phyloP scores from a whole-genome alignment of 1,284 basidiomycete genomes.

The Fomitopsis palustris region DNA sequence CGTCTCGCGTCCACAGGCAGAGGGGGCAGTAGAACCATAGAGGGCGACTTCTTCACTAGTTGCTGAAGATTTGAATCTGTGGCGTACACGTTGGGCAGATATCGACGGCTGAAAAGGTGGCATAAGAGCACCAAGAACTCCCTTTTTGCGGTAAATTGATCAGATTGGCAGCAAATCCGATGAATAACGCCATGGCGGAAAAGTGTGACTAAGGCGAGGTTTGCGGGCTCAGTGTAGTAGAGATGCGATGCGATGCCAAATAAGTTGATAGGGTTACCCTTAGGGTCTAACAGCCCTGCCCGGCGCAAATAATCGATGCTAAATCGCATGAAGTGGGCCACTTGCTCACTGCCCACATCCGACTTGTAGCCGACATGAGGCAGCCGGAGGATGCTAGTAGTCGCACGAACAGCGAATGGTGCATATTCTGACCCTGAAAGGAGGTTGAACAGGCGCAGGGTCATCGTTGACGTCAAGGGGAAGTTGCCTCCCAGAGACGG shows the following conservation, averaged over 20 bases:
- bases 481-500: constrained; percentile 62
- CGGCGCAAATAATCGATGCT: constrained; percentile 67
- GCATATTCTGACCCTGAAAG: constrained; percentile 56
- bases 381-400: constrained; percentile 50
- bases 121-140: constrained; percentile 51
- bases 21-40: constrained; percentile 52
- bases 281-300: constrained; percentile 44
- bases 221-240: constrained; percentile 67
- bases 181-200: constrained; percentile 58
- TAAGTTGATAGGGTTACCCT: constrained; percentile 57
- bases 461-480: constrained; percentile 62
- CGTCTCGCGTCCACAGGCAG: constrained; percentile 37
- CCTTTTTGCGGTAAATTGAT: constrained; percentile 38
- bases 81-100: constrained; percentile 43
- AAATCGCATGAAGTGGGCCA: constrained; percentile 66
- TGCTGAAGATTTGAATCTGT: constrained; percentile 33
- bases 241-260: constrained; percentile 54
- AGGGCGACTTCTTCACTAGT: constrained; percentile 46
- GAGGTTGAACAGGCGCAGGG: constrained; percentile 60
- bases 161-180: constrained; percentile 42
- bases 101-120: constrained; percentile 57
- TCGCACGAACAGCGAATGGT: constrained; percentile 42
- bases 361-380: constrained; percentile 57
- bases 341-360: constrained; percentile 47
- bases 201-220: constrained; percentile 59